These are phyloP conservation scores for Omphalotus guepiniiformis DNA, from an alignment of 768 basidiomycete genomes.

Conservation along the genomic window DNA sequence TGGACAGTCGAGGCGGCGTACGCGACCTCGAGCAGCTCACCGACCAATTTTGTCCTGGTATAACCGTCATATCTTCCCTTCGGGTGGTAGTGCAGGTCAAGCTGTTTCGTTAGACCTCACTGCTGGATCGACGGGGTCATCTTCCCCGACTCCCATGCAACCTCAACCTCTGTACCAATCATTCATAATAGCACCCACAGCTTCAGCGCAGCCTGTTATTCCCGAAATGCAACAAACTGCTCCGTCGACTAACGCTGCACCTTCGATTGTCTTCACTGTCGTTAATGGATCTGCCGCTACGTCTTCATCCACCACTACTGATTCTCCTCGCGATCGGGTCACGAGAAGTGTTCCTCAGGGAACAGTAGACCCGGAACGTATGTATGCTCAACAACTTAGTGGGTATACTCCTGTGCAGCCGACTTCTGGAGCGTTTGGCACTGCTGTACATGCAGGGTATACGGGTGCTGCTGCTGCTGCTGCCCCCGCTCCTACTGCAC, in stretches of 20 bases:
- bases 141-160: background rate
- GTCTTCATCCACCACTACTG: background rate
- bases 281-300: slow-evolving; percentile 4
- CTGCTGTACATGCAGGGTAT: slow-evolving; percentile 3
- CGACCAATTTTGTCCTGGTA: slow-evolving; percentile 9
- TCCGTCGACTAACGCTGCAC: background rate
- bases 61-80: slow-evolving; percentile 5
- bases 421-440: background rate
- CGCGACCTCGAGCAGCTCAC: slow-evolving; percentile 6
- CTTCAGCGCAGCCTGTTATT: background rate
- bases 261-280: slow-evolving; percentile 4
- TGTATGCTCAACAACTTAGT: background rate
- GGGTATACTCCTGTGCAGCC: slow-evolving; percentile 7
- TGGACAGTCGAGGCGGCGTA: slow-evolving; percentile 18
- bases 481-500: background rate
- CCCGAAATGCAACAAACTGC: slow-evolving; percentile 2
- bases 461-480: background rate
- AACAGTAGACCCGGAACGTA: slow-evolving; percentile 1
- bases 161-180: background rate
- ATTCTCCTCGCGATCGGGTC: background rate
- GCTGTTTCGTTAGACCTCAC: background rate
- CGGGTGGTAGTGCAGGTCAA: background rate
- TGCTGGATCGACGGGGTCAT: slow-evolving; percentile 1
- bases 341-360: too few relatives aligned
- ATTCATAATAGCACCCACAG: background rate